Conservation (phyloP, 495 filamentous ascomycete genomes). For the Tuber melanosporum region DNA sequence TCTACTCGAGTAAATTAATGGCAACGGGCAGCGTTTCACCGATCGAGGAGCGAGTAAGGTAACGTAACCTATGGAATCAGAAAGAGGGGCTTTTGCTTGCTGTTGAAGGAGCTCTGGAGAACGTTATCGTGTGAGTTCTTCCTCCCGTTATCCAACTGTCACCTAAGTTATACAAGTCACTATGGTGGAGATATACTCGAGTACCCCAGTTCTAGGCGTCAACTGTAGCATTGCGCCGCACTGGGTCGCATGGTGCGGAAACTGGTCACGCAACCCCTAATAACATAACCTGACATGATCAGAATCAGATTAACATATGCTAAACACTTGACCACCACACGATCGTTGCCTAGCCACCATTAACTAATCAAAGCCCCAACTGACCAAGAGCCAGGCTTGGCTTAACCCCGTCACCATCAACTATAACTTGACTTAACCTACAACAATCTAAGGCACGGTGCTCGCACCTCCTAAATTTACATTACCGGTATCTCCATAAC, state of each 20-base stretch:
- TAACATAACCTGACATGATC: background rate
- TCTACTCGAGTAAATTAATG: background rate
- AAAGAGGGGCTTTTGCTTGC: background rate
- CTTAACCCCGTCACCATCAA: background rate
- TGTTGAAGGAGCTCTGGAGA: background rate
- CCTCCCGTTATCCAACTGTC: background rate
- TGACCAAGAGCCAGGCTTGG: background rate
- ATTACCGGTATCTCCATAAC: background rate
- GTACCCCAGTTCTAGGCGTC: background rate
- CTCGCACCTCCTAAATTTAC: background rate
- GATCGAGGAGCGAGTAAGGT: background rate
- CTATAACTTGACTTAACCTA: background rate
- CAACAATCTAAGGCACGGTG: background rate
- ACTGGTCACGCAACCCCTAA: background rate
- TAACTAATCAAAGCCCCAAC: slow-evolving; percentile 3
- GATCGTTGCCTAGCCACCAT: background rate
- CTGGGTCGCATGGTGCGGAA: background rate
- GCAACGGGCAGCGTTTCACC: background rate
- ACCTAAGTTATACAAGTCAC: slow-evolving; percentile 1
- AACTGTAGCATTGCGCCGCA: background rate
- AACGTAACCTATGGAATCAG: background rate
- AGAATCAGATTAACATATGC: slow-evolving; percentile 1
- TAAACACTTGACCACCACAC: background rate
- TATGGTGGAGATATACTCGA: too few relatives aligned
- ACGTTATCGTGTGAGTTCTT: background rate